Percentiles rank a stretch among this genome's conserved stretches.
These are phyloP conservation scores for Pholiota molesta DNA, from an alignment of 768 basidiomycete genomes.

Conservation along the genomic window DNA sequence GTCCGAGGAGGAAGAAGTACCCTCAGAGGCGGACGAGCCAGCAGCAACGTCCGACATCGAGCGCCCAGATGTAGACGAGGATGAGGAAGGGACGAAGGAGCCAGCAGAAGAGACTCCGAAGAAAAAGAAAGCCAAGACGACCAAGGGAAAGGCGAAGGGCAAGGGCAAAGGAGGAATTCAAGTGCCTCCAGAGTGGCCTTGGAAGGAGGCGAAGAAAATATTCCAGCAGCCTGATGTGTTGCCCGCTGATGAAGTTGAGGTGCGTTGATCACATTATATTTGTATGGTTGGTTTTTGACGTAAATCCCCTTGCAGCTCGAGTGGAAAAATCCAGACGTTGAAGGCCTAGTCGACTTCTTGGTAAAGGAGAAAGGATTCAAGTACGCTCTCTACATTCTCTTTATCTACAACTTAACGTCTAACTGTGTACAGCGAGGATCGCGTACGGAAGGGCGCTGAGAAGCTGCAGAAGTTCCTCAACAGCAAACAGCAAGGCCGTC, in stretches of 20 bases:
- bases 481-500: conserved; percentile 93
- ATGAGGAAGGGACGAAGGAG: conserved; percentile 28
- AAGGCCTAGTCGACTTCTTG: conserved; percentile 91
- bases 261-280: conserved; percentile 49
- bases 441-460: conserved; percentile 93
- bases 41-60: conserved; percentile 51
- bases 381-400: conserved; percentile 46
- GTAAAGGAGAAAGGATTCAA: conserved; percentile 97
- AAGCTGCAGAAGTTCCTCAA: conserved; percentile 87
- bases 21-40: conserved; percentile 38
- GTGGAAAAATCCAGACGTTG: conserved; percentile 92
- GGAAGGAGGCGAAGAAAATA: conserved; percentile 91
- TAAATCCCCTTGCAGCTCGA: conserved; percentile 62
- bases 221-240: conserved; percentile 91
- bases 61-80: conserved; percentile 34
- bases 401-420: not conserved
- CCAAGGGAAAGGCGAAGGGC: conserved; percentile 48
- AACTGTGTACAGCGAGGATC: conserved; percentile 76
- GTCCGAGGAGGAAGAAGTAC: conserved; percentile 30
- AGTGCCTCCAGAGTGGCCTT: conserved; percentile 95
- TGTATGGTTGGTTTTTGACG: not conserved
- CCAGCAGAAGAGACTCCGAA: conserved; percentile 29
- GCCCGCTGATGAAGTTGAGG: conserved; percentile 85
- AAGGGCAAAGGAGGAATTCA: conserved; percentile 78
- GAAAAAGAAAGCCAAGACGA: conserved; percentile 40